Evolutionary conservation across 768 basidiomycete species (phyloP), one percentile per base, ranked within the genome.

Genomic region (Rhizopogon vesiculosus): DNA sequence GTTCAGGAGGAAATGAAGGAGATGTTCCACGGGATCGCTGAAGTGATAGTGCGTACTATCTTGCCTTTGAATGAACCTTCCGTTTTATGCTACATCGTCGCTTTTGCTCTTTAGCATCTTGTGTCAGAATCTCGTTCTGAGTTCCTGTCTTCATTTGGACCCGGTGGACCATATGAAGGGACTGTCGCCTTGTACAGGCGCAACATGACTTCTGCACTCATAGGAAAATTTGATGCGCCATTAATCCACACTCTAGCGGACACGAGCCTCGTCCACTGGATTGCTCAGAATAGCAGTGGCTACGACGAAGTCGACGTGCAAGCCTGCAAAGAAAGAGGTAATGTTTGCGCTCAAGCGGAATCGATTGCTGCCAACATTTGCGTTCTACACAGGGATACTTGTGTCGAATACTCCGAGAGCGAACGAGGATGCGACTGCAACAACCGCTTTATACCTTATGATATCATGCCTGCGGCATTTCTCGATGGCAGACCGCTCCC

Each of bases 261-360:
- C 18, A 75, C 73, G 22, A 58, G 74, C 1, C 75, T 72, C 22
- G 78, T 92, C 51, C 84, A 84, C 66, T 91, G 86, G 84, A 89
- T 93, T 64, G 87, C 85, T 6, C 91, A 92, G 69, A 93, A 91
- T 56, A 91, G 91, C 9, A 89, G 91, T 0, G 91, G 92, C 0
- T 94, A 94, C 63, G 91, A n/a, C n/a, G n/a, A n/a, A n/a, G n/a
- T 93, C 56, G 87, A 92, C 63, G 82, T 91, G 18, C 72, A 73
- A 22, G 86, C 85, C 2, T 85, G 85, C 69, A 88, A 83, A 66
- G 81, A 77, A 18, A 78, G 78, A 68, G 89, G 89, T 86, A 61
- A 38, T 15, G 69, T 59, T 39, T 18, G n/a, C 3, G 33, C n/a
- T n/a, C 42, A 9, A 6, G 22, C 16, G 31, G n/a, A 33, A 4